Percentiles rank a stretch among this genome's conserved stretches.
Evolutionary conservation across 1,139 yeast species (phyloP).

Genomic region (Dujonia santamariae): DNA sequence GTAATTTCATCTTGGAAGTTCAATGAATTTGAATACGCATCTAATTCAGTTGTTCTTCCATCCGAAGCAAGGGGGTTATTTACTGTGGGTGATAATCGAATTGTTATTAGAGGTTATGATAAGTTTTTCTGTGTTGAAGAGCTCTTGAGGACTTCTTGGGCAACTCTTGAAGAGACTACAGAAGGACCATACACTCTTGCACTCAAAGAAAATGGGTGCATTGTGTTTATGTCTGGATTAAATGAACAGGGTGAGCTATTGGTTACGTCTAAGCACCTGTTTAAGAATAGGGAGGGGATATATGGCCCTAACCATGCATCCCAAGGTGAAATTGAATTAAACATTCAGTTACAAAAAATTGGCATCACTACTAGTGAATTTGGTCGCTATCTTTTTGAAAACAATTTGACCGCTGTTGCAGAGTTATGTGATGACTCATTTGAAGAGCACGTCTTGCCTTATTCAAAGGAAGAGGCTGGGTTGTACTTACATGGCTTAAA

Average conservation of each 20-base stretch:
- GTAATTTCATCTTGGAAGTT: constrained; percentile 60
- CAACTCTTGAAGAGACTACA: constrained; percentile 43
- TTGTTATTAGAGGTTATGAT: constrained; percentile 86
- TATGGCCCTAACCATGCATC: constrained; percentile 66
- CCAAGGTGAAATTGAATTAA: constrained; percentile 63
- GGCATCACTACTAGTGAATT: constrained; percentile 53
- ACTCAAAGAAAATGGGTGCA: constrained; percentile 91
- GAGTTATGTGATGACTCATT: constrained; percentile 91
- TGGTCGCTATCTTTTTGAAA: constrained; percentile 49
- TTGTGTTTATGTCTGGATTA: constrained; percentile 76
- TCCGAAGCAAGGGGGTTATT: constrained; percentile 83
- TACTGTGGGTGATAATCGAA: constrained; percentile 44
- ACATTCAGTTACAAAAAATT: constrained; percentile 14
- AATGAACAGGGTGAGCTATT: constrained; percentile 63
- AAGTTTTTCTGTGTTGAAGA: constrained; percentile 88
- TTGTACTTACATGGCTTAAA: constrained; percentile 89
- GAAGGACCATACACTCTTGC: constrained; percentile 80
- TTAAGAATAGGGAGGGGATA: constrained; percentile 23
- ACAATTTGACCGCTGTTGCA: constrained; percentile 79
- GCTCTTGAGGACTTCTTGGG: constrained; percentile 49
- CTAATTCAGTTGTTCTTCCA: constrained; percentile 52
- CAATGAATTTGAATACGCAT: constrained; percentile 82
- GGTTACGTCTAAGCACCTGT: constrained; percentile 90
- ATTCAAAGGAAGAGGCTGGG: constrained; percentile 66
- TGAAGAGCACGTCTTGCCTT: constrained; percentile 91